A percentile compares a stretch with the other conserved stretches of the same genome.
Evolutionary conservation across 306 rosid genomes (phyloP).

Genomic region (Heteromeles arbutifolia): DNA sequence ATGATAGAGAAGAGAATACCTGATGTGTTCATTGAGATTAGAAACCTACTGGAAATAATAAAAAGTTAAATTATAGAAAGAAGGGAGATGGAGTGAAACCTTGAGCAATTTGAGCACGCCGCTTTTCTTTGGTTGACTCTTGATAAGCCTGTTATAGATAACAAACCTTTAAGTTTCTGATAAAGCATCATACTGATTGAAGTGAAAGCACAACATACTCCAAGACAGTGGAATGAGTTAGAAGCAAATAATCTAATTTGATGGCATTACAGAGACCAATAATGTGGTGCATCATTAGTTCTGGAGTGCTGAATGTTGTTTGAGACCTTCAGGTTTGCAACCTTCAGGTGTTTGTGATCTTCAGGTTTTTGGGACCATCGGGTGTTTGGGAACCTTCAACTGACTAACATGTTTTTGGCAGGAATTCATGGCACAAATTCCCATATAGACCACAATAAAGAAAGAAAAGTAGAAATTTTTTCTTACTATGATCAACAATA

Average conservation of each 20-base stretch:
- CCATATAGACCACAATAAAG: not conserved
- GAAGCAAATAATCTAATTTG: too few relatives aligned
- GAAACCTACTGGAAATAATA: not conserved
- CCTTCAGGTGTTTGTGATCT: not conserved
- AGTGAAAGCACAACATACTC: not conserved
- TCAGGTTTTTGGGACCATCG: not conserved
- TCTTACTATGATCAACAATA: not conserved
- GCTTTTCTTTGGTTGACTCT: conserved; percentile 93
- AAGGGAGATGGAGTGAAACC: conserved; percentile 39
- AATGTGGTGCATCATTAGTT: too few relatives aligned
- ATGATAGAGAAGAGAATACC: not conserved
- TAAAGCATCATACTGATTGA: not conserved
- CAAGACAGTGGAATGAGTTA: not conserved
- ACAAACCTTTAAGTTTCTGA: conserved; percentile 13
- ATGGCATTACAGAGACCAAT: not conserved
- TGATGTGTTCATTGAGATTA: not conserved
- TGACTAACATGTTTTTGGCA: not conserved
- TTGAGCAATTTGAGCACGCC: conserved; percentile 88
- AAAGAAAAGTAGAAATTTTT: not conserved
- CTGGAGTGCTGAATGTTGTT: too few relatives aligned
- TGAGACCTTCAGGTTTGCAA: not conserved
- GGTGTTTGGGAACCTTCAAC: not conserved
- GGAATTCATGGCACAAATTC: not conserved
- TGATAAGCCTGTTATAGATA: conserved; percentile 71
- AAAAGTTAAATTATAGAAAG: not conserved